phyloP scores from a whole-genome alignment of 2,329 filamentous ascomycete species.

The Apiospora phragmitis region DNA sequence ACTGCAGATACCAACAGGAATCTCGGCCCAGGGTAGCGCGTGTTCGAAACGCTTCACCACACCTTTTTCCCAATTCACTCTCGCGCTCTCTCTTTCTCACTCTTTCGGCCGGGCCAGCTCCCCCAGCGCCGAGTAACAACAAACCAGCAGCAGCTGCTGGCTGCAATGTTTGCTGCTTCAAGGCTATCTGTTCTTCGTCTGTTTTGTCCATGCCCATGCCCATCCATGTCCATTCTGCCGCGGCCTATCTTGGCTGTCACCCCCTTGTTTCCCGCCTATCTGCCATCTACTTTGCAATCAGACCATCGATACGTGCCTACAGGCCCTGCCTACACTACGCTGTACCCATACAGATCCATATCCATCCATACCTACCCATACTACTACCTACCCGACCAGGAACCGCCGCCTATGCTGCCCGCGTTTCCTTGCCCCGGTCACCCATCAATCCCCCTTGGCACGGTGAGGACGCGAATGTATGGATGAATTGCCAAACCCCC shows the following conservation, averaged over 20 bases:
- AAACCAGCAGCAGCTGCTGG: neutral
- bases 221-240: neutral
- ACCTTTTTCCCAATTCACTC: conserved; percentile 2
- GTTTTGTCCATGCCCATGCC: neutral
- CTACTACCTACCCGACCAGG: conserved; percentile 2
- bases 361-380: conserved; percentile 3
- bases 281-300: conserved; percentile 1
- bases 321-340: neutral
- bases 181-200: neutral
- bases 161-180: neutral
- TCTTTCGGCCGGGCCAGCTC: conserved; percentile 1
- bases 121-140: neutral
- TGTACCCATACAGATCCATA: conserved; percentile 5
- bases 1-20: conserved; percentile 8
- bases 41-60: conserved; percentile 8
- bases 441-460: conserved; percentile 5
- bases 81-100: neutral
- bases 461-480: conserved; percentile 4
- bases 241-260: neutral
- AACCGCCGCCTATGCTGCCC: conserved; percentile 8
- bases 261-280: conserved; percentile 8
- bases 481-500: neutral
- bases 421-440: conserved; percentile 2
- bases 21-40: conserved; percentile 8
- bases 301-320: conserved; percentile 3